Percentiles rank a stretch among this genome's conserved stretches.
Conservation (phyloP, 1,284 basidiomycete genomes). For the Ustilago lituana region DNA sequence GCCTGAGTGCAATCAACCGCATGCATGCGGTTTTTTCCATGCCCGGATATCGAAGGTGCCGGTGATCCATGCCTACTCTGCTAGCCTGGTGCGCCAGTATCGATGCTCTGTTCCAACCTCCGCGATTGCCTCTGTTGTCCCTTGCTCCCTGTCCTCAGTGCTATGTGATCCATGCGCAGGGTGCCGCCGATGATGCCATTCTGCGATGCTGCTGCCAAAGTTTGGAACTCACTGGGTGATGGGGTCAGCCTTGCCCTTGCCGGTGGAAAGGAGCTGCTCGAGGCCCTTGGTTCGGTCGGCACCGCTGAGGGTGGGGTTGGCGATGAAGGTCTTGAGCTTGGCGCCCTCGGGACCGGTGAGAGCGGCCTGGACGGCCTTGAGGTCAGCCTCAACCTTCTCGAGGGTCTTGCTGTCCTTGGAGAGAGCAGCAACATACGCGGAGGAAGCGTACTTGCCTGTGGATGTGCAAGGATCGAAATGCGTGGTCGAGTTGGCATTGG, state of each 20-base stretch:
- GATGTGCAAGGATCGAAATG: conserved; percentile 59
- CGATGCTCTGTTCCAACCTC: no score
- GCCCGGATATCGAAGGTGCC: no score
- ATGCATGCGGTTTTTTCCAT: no score
- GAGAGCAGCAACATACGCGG: conserved; percentile 89
- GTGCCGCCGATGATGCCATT: background rate
- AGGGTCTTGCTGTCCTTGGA: conserved; percentile 72
- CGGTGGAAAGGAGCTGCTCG: conserved; percentile 72
- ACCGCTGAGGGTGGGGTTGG: conserved; percentile 86
- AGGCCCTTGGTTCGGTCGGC: conserved; percentile 80
- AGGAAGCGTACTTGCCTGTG: conserved; percentile 91
- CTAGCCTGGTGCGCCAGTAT: no score
- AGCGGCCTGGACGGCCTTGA: conserved; percentile 70
- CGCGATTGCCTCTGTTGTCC: no score
- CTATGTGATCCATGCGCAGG: no score
- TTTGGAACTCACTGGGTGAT: conserved; percentile 60
- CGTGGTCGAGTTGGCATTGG: no score
- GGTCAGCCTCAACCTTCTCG: conserved; percentile 72
- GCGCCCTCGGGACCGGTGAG: conserved; percentile 68
- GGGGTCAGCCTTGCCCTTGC: conserved; percentile 60
- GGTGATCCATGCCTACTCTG: no score
- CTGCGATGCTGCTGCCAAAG: background rate
- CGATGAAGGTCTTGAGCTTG: conserved; percentile 77
- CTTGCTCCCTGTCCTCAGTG: no score
- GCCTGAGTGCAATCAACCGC: no score